A percentile compares a stretch with the other conserved stretches of the same genome.
Conservation (phyloP, 345 rosid genomes). For the Brassica carinata region DNA sequence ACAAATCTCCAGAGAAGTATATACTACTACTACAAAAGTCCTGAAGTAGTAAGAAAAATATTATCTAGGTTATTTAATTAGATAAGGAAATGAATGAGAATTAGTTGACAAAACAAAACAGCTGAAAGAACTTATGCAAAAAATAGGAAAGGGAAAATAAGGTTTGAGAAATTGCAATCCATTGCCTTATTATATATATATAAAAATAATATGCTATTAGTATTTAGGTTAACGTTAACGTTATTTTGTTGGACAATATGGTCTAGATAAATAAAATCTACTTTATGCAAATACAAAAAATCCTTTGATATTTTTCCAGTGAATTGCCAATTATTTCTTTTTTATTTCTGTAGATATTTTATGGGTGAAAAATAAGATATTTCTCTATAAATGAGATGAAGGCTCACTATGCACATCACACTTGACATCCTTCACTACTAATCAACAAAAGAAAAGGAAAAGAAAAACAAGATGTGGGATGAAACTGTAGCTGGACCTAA, state of each 20-base stretch:
- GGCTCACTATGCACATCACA: neutral
- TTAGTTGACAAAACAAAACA: neutral
- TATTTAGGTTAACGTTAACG: neutral
- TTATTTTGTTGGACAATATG: neutral
- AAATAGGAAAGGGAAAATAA: neutral
- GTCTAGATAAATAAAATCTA: neutral
- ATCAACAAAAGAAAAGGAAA: neutral
- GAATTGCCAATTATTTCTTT: neutral
- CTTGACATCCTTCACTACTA: neutral
- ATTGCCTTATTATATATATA: neutral
- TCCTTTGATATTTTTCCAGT: neutral
- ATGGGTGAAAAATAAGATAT: slow-evolving; percentile 18
- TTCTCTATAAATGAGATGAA: slow-evolving; percentile 30
- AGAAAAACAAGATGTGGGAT: slow-evolving; percentile 63
- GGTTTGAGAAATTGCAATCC: neutral
- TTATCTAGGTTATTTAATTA: neutral
- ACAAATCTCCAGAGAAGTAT: neutral
- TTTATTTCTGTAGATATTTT: slow-evolving; percentile 23
- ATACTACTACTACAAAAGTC: neutral
- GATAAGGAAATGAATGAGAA: neutral
- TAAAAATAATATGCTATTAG: neutral
- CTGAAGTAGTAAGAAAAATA: neutral
- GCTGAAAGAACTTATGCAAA: neutral
- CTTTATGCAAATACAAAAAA: neutral
- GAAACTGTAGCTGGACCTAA: slow-evolving; percentile 87